Conservation (phyloP, 371 early-diverging fungal species). For the Lichtheimia ornata region DNA sequence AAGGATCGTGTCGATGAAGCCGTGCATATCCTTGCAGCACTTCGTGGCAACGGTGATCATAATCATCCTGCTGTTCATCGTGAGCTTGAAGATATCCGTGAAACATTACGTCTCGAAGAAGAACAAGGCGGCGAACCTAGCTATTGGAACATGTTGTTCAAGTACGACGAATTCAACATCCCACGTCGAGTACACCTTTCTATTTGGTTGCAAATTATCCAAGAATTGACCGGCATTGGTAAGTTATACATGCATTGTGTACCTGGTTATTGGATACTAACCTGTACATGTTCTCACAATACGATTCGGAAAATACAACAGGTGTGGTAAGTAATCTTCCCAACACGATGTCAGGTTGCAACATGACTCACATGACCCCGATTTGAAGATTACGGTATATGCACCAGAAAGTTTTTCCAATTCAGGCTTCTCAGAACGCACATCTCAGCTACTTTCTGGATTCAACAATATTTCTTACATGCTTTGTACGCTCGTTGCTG, state of each 20-base stretch:
- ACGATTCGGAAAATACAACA: neutral
- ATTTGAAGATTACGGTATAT: constrained; percentile 33
- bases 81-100: constrained; percentile 32
- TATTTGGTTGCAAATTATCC: constrained; percentile 44
- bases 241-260: too few species aligned
- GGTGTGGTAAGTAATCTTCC: too few species aligned
- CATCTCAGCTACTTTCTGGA: constrained; percentile 40
- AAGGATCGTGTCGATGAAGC: constrained; percentile 39
- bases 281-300: constrained; percentile 6
- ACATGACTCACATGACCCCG: neutral
- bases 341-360: neutral
- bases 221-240: constrained; percentile 42
- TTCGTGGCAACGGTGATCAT: constrained; percentile 38
- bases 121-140: constrained; percentile 34
- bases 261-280: too few species aligned
- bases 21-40: constrained; percentile 33
- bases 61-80: constrained; percentile 30
- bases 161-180: constrained; percentile 36
- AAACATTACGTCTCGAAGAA: constrained; percentile 27
- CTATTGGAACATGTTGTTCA: constrained; percentile 35
- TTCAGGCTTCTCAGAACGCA: constrained; percentile 31
- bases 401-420: constrained; percentile 34
- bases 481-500: constrained; percentile 37
- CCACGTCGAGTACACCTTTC: constrained; percentile 43
- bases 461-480: constrained; percentile 40